Evolutionary conservation across 441 rosid species (phyloP), one percentile per base, ranked within the genome.

Genomic region (Croton setiger): DNA sequence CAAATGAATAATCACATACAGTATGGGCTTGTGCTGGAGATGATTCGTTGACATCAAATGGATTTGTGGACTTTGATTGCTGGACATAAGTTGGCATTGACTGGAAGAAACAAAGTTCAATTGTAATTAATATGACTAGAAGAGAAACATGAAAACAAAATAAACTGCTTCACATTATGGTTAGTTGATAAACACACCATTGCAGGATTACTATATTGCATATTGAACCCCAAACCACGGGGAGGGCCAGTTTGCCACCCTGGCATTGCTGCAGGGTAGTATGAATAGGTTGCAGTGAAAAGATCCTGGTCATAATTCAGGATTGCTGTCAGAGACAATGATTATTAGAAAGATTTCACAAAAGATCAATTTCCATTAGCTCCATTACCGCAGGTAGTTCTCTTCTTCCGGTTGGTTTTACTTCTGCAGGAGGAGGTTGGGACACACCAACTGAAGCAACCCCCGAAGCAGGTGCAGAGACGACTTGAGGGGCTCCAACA

Each of bases 201-300:
- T 49, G 84, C 76, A 77, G 86, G 53, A 71, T 60, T 78, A 78
- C 74, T 81, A 75, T 88, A 87, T 75, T 80, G 97, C 89, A 85
- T 75, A 23, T 76, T 57, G 54, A 70, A 89, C 53, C 85, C 88
- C 88, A 91, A 73, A 60, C 84, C 93, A 66, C 64, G 85, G 58
- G 88, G 81, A 31, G 83, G 88, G 76, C 86, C 85, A 71, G 74
- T 80, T 73, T 87, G 97, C 98, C 98, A 95, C 63, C 86, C 87
- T 56, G 83, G 85, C 63, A 61, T 78, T 44, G 84, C 76, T 66
- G 85, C 88, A 67, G 74, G 78, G 70, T 74, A 89, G 75, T 84
- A 64, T 62, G 91, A 75, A 80, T 85, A 88, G 66, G 76, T 80
- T 48, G 82, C 67, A 37, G 96, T 15, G 72, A 95, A 95, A 73